phyloP scores from a whole-genome alignment of 2,329 filamentous ascomycete genomes.

The Claviceps humidiphila region DNA sequence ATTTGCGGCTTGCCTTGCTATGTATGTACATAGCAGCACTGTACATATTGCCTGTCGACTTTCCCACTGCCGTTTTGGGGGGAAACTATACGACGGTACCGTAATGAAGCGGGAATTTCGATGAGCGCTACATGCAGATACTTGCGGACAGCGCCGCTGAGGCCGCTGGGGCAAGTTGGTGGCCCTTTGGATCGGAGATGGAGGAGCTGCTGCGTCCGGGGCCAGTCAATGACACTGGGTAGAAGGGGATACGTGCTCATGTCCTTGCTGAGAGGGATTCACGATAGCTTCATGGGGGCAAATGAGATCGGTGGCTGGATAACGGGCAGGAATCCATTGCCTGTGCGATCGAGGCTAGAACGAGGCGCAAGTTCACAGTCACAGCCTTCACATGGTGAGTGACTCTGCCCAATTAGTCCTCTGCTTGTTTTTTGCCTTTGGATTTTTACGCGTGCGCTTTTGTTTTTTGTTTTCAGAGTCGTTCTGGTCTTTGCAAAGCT shows the following conservation, averaged over 20 bases:
- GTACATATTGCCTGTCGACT: neutral
- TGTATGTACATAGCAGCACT: neutral
- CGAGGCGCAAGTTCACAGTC: neutral
- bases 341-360: neutral
- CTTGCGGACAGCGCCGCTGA: slow-evolving; percentile 8
- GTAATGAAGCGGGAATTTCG: slow-evolving; percentile 8
- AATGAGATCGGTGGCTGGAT: slow-evolving; percentile 7
- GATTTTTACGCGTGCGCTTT: neutral
- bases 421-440: neutral
- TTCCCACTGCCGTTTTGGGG: neutral
- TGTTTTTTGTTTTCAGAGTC: neutral
- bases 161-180: slow-evolving; percentile 3
- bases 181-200: neutral
- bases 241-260: slow-evolving; percentile 7
- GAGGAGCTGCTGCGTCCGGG: neutral
- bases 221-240: neutral
- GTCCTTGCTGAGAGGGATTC: slow-evolving; percentile 6
- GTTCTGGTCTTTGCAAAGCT: neutral
- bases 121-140: slow-evolving; percentile 10
- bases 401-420: neutral
- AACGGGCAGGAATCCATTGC: slow-evolving; percentile 2
- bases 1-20: neutral
- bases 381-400: neutral
- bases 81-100: neutral
- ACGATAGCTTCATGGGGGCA: slow-evolving; percentile 8